These are phyloP conservation scores for Filosporella fistucella DNA, from an alignment of 495 filamentous ascomycete species.

Conservation along the genomic window DNA sequence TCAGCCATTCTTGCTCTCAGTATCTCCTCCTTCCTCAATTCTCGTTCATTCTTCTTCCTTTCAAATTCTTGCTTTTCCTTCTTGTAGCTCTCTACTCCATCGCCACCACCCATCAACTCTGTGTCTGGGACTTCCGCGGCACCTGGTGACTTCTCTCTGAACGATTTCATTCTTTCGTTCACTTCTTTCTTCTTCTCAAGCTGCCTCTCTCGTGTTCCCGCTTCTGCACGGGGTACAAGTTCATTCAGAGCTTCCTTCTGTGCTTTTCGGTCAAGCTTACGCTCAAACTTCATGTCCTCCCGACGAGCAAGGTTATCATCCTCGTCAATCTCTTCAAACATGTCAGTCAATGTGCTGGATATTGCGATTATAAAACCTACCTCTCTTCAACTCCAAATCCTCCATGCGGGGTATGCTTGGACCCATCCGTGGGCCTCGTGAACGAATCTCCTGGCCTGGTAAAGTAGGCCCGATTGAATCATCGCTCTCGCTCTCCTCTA, in stretches of 20 bases:
- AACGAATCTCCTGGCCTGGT: conserved; percentile 35
- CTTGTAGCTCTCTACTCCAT: conserved; percentile 52
- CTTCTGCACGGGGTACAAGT: conserved; percentile 73
- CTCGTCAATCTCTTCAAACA: conserved; percentile 32
- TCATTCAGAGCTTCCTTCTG: conserved; percentile 71
- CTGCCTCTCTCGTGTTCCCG: conserved; percentile 78
- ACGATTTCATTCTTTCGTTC: conserved; percentile 53
- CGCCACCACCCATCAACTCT: conserved; percentile 60
- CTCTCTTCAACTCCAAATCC: conserved; percentile 68
- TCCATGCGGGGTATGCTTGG: conserved; percentile 71
- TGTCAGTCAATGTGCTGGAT: conserved; percentile 32
- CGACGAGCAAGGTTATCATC: conserved; percentile 50
- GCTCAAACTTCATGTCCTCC: conserved; percentile 51
- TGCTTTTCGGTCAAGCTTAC: conserved; percentile 54
- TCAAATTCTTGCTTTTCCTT: conserved; percentile 46
- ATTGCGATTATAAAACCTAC: conserved; percentile 30
- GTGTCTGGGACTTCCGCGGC: conserved; percentile 52
- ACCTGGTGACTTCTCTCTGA: conserved; percentile 54
- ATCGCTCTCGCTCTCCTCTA: conserved; percentile 41
- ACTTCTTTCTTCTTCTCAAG: conserved; percentile 73
- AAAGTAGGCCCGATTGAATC: conserved; percentile 69
- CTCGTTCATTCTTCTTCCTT: conserved; percentile 59
- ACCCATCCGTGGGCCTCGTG: conserved; percentile 41
- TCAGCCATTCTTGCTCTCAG: conserved; percentile 54
- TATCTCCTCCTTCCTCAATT: conserved; percentile 61